phyloP scores from a whole-genome alignment of 768 basidiomycete species.

The Auriscalpium microsporum region DNA sequence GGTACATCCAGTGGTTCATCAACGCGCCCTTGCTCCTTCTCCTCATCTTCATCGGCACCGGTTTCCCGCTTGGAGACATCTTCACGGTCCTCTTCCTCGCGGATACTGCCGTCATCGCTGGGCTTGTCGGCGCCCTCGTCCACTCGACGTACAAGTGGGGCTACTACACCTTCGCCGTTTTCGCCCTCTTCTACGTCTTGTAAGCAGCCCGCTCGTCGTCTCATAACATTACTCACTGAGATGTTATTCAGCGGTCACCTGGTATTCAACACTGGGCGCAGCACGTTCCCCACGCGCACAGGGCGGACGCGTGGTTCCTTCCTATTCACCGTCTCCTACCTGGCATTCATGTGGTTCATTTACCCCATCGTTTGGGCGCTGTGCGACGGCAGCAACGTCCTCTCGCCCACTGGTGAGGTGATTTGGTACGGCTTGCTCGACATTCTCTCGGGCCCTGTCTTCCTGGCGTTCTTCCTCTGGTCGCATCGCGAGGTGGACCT shows the following conservation, averaged over 20 bases:
- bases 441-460: slow-evolving; percentile 31
- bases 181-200: slow-evolving; percentile 42
- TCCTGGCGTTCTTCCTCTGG: slow-evolving; percentile 19
- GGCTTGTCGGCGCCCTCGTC: slow-evolving; percentile 46
- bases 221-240: neutral
- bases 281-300: slow-evolving; percentile 17
- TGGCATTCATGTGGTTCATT: slow-evolving; percentile 44
- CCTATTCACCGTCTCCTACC: slow-evolving; percentile 28
- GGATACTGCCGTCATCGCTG: slow-evolving; percentile 35
- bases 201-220: slow-evolving; percentile 22
- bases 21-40: slow-evolving; percentile 46
- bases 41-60: slow-evolving; percentile 36
- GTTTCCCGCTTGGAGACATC: slow-evolving; percentile 40
- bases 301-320: slow-evolving; percentile 24
- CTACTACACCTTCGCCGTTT: slow-evolving; percentile 38
- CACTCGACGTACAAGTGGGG: slow-evolving; percentile 45
- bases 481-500: slow-evolving; percentile 2
- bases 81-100: slow-evolving; percentile 39
- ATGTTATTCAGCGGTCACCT: slow-evolving; percentile 8
- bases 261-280: neutral
- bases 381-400: slow-evolving; percentile 44
- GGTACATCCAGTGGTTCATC: slow-evolving; percentile 51
- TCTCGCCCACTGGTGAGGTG: slow-evolving; percentile 46
- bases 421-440: slow-evolving; percentile 46
- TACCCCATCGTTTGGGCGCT: slow-evolving; percentile 54